Base-by-base conservation (phyloP, 768 basidiomycete species). In the Tylopilus balloui region DNA sequence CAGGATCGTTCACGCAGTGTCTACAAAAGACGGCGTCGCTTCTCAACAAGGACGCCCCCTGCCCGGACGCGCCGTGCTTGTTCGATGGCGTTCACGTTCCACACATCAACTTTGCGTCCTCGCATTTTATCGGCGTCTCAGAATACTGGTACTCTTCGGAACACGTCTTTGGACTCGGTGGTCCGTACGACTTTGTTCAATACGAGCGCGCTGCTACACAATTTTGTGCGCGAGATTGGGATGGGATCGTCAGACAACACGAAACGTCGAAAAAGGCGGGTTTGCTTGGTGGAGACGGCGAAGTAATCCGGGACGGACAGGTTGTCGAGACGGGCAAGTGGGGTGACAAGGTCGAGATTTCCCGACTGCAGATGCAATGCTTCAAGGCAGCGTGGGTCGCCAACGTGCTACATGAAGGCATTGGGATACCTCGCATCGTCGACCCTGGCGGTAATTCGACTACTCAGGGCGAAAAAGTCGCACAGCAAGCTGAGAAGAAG, bases 121-220 rank as follows among this genome's bases (percentile, higher is more conserved):
- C 90, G 12, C 87, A 86, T 47, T 99, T 98, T 67, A 96, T 99
- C 58, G 96, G 96, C 3, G 85, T 99, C 32, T 94, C 92, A 13
- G 96, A 99, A 67, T 99, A 98, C 66, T 99, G 95, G 95, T 98
- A 97, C 69, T 97, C 95, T 21, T 92, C 93, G 10, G 93, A 99
- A 59, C 93, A 98, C 66, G 87, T 97, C 41, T 92, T 96, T 59
- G 91, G 90, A 2, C 78, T 97, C 3, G 94, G 93, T 19, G 96
- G 96, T 3, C 78, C 92, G 19, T 99, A 97, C 72, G 89, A 98
- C 65, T 95, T 91, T 63, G 89, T 92, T 23, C 87, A 95, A 65
- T 99, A 95, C 68, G 95, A 98, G 65, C 86, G 86, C 36, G 92
- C 92, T 14, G 96, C 96, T 14, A 78, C 84, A 6, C 73, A 83